Conservation (phyloP, 176 grass and related monocot genomes). For the Rhynchospora breviuscula region DNA sequence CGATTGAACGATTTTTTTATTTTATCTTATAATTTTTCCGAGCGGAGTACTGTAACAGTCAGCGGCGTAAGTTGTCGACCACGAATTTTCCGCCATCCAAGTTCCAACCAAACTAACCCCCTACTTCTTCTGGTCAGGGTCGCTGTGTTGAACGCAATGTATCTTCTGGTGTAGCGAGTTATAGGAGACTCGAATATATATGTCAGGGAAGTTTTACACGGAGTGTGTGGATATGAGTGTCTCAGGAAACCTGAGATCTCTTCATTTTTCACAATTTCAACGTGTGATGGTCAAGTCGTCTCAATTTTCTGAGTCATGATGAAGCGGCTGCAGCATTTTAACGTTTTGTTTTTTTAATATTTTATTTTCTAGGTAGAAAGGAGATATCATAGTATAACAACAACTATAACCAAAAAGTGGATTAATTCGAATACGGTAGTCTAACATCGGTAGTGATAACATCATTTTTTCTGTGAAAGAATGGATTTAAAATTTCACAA, state of each 20-base stretch:
- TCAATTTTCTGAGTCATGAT: background rate
- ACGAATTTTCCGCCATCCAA: background rate
- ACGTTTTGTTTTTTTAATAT: background rate
- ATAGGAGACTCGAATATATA: background rate
- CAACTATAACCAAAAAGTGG: too few species aligned
- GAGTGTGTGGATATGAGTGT: background rate
- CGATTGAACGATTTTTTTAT: background rate
- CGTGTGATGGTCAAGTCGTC: background rate
- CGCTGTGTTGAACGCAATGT: background rate
- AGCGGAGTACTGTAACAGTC: background rate
- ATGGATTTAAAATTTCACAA: too few species aligned
- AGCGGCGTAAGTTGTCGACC: slow-evolving; percentile 15
- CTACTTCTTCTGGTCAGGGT: background rate
- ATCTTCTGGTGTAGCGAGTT: background rate
- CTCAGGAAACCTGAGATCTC: background rate
- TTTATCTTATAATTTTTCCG: background rate
- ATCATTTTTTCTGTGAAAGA: too few species aligned
- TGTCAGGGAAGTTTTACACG: background rate
- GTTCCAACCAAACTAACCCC: background rate
- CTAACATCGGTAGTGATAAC: too few species aligned
- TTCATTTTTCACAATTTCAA: background rate
- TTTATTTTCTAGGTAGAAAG: background rate
- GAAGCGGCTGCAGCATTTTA: background rate
- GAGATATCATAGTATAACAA: too few species aligned
- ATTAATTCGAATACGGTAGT: too few species aligned